Evolutionary conservation across 352 stramenopile genomes (phyloP).

Genomic region (Thraustochytrium sp.): DNA sequence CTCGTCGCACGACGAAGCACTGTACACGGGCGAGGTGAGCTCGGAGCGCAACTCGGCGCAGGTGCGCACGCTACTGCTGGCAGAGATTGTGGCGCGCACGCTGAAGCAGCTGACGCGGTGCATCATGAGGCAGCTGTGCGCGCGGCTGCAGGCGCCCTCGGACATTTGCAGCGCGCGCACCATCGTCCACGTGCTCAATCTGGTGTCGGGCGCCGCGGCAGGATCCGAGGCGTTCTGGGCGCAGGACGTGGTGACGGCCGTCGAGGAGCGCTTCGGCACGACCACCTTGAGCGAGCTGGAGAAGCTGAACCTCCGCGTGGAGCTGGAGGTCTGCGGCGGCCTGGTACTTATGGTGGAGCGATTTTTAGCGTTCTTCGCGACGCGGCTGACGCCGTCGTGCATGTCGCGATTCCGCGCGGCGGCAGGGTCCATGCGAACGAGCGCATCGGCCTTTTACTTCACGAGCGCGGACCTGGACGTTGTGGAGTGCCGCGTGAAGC

Average conservation of each 20-base stretch:
- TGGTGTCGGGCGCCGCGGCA: slow-evolving; percentile 59
- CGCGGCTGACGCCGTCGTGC: slow-evolving; percentile 56
- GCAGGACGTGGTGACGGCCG: slow-evolving; percentile 64
- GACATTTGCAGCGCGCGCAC: slow-evolving; percentile 50
- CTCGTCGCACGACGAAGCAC: slow-evolving; percentile 57
- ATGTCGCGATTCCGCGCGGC: slow-evolving; percentile 54
- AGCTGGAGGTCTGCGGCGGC: slow-evolving; percentile 59
- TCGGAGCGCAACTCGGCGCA: slow-evolving; percentile 58
- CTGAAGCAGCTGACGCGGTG: slow-evolving; percentile 77
- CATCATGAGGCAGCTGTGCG: slow-evolving; percentile 57
- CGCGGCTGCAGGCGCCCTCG: neutral
- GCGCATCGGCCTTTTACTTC: slow-evolving; percentile 67
- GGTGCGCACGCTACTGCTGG: slow-evolving; percentile 65
- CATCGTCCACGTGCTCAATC: slow-evolving; percentile 55
- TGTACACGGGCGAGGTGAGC: slow-evolving; percentile 63
- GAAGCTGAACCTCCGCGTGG: slow-evolving; percentile 61
- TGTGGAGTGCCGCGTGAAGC: slow-evolving; percentile 62
- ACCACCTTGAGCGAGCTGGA: slow-evolving; percentile 69
- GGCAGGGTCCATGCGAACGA: slow-evolving; percentile 55
- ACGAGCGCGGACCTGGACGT: slow-evolving; percentile 63
- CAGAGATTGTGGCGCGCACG: slow-evolving; percentile 73
- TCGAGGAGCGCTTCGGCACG: slow-evolving; percentile 66
- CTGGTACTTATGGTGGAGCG: slow-evolving; percentile 53
- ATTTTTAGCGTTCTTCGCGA: neutral
- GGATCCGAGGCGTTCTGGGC: slow-evolving; percentile 68